Base-by-base conservation (phyloP, 306 rosid genomes). In the Dalbergia cochinchinensis region DNA sequence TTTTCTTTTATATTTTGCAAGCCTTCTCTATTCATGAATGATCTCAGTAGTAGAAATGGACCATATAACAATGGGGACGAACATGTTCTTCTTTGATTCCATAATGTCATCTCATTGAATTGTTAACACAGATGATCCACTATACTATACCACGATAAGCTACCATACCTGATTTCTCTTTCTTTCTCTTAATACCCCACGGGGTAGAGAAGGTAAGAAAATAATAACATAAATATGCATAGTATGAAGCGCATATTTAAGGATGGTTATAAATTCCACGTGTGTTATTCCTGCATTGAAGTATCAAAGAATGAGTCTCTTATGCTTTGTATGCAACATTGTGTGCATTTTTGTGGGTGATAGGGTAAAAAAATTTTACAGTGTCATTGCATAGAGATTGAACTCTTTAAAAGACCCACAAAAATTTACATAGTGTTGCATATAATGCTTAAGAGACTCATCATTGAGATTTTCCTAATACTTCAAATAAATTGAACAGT, bases 251-350 rank as follows among this genome's bases (percentile, higher is more conserved):
- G 35, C 57, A 7, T 13, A 65, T 11, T 18, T 39, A 35, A 20
- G 18, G 12, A 47, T 33, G 44, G 15, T 10, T 78, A 77, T 34
- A 66, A 76, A 48, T n/a, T 48, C 53, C 10, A 16, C 48, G 34
- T 16, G 26, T 73, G 83, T 59, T 73, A 80, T 45, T 79, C 61
- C 65, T 31, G 58, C 73, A 47, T 45, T 45, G 47, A 45, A 22
- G 59, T 3, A 26, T 26, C 31, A 26, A 26, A 2, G 31, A 26
- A 26, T 26, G 31, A 26, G 31, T 26, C 31, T 26, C 31, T 26
- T 26, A 1, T 26, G 31, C 31, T 26, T 26, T 26, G 2, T 26
- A 26, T 26, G 31, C 31, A 26, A 26, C 31, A 26, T 26, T 1
- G 1, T 26, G 31, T 1, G 2, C 2, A 26, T 26, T 26, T 26